Conservation (phyloP, 2,329 filamentous ascomycete genomes). For the Ceratocystis alfenasii region DNA sequence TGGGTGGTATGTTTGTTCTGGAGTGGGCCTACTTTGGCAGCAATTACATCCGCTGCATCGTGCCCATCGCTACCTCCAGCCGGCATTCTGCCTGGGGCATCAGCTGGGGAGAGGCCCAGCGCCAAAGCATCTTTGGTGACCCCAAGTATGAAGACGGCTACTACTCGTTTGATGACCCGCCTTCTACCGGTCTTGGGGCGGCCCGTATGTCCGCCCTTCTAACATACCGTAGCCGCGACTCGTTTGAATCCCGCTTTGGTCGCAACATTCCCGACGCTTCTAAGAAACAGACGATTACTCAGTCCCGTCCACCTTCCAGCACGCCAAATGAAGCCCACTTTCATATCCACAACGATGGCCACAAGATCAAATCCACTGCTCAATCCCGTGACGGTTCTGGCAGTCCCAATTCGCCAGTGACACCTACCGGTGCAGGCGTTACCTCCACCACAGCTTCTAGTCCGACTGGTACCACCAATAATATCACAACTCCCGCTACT, state of each 20-base stretch:
- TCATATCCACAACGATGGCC: constrained; percentile 72
- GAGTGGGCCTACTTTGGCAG: constrained; percentile 88
- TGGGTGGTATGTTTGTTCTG: constrained; percentile 82
- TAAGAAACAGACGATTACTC: constrained; percentile 64
- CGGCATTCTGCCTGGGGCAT: constrained; percentile 83
- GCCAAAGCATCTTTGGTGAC: constrained; percentile 92
- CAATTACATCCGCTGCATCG: constrained; percentile 67
- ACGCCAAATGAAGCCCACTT: constrained; percentile 63
- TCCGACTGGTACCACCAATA: constrained; percentile 25
- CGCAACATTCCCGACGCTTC: constrained; percentile 81
- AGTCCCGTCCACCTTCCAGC: constrained; percentile 47
- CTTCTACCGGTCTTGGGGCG: constrained; percentile 73
- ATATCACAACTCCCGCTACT: constrained; percentile 24
- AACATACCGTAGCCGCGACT: constrained; percentile 92
- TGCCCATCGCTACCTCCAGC: constrained; percentile 75
- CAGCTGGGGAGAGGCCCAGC: constrained; percentile 79
- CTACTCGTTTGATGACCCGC: constrained; percentile 78
- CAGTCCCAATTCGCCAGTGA: constrained; percentile 24
- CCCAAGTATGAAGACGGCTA: constrained; percentile 98
- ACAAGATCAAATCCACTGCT: constrained; percentile 47
- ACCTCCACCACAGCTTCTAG: background rate
- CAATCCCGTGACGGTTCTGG: constrained; percentile 39
- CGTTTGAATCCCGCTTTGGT: constrained; percentile 90
- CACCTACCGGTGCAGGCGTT: constrained; percentile 9
- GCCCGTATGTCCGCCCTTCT: constrained; percentile 93